phyloP scores from a whole-genome alignment of 495 filamentous ascomycete genomes.

The Amniculicola lignicola region DNA sequence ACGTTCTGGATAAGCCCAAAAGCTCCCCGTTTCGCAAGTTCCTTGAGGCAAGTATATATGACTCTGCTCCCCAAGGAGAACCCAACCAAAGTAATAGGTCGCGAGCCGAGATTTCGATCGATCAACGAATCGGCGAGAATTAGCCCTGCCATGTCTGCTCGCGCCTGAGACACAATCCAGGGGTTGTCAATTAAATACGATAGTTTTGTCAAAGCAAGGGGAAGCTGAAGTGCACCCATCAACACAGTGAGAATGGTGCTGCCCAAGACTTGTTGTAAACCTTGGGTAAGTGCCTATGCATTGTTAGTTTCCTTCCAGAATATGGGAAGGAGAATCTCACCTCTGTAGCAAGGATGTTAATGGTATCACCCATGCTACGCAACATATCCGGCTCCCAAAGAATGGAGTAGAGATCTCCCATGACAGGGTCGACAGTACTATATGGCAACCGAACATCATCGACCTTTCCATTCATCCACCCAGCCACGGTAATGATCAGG shows the following conservation, averaged over 20 bases:
- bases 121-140: slow-evolving; percentile 94
- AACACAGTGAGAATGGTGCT: slow-evolving; percentile 81
- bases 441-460: slow-evolving; percentile 94
- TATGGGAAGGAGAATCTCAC: slow-evolving; percentile 50
- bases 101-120: slow-evolving; percentile 83
- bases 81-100: slow-evolving; percentile 92
- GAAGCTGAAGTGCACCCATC: slow-evolving; percentile 92
- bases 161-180: slow-evolving; percentile 89
- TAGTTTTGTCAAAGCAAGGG: slow-evolving; percentile 89
- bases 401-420: slow-evolving; percentile 98
- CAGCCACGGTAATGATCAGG: slow-evolving; percentile 90
- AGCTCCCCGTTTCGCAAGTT: slow-evolving; percentile 84
- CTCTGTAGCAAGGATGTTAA: slow-evolving; percentile 97
- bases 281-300: slow-evolving; percentile 82
- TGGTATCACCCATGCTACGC: slow-evolving; percentile 92
- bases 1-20: slow-evolving; percentile 91
- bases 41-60: slow-evolving; percentile 87
- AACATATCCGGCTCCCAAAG: slow-evolving; percentile 99
- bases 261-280: slow-evolving; percentile 90
- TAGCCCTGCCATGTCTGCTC: slow-evolving; percentile 82
- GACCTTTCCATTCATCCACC: slow-evolving; percentile 97
- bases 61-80: slow-evolving; percentile 91
- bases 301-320: neutral
- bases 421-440: slow-evolving; percentile 92
- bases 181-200: slow-evolving; percentile 98